Evolutionary conservation across 129 eudicot species (phyloP), one percentile per base, ranked within the genome.

Genomic region (Centaurea solstitialis): DNA sequence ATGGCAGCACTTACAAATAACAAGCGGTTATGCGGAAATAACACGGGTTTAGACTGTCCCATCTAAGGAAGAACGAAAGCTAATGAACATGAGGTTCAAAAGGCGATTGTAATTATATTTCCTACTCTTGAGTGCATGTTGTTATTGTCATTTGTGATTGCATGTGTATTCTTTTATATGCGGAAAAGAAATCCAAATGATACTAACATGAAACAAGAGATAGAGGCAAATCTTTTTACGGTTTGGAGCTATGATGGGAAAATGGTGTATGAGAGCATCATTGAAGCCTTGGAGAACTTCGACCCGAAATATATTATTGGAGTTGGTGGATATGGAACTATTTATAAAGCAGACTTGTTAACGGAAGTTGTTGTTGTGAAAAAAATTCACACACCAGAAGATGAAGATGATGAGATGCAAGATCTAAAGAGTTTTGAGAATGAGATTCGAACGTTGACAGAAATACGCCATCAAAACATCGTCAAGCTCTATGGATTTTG

Each of bases 21-120:
- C 69, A 86, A 82, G 37, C 80, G 41, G 9, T 64, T 89, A 45
- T 89, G 89, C 79, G 90, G 93, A 26, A 75, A 86, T 67, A 77
- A 76, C 30, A 26, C 30, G 30, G 30, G 30, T 26, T 26, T 26
- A 26, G 30, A 26, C 30, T 26, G 30, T 26, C 59, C 69, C 74
- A 12, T 21, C 39, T 10, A 30, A 13, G 33, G 11, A 17, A 61
- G 66, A 17, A 41, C 38, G 11, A 77, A 40, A 72, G 70, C 23
- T 9, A 18, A 61, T 7, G 28, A 7, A 24, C 67, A 57, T 10
- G 76, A 65, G 30, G 20, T 39, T 35, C 59, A 22, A 9, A 38
- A 9, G 23, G 33, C 5, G 30, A n/a, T 45, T 33, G 4, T 69
- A 7, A 82, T 68, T 8, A 10, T 73, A 40, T 53, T 85, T 22